Evolutionary conservation across 176 grass and related monocot genomes (phyloP), one percentile per base, ranked within the genome.

Genomic region (Aechmea fasciata): DNA sequence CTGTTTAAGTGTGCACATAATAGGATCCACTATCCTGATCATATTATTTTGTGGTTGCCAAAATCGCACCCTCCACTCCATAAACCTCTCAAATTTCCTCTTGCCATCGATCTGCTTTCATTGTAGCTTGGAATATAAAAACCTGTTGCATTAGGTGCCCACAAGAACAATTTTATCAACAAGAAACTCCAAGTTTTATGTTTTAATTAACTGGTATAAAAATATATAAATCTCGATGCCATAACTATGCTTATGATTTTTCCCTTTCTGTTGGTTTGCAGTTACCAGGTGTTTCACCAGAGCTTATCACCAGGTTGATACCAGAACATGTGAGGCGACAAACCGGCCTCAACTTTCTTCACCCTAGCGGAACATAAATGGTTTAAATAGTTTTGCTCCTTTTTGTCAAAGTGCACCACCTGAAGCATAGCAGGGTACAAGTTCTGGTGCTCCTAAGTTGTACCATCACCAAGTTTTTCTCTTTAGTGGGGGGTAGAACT

Each of bases 321-420:
- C 68, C 68, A 13, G 68, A 70, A 48, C 50, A 66, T 75, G 49
- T 51, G 62, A 75, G 48, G 73, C 62, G 73, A 52, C 73, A 75
- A 53, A 65, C 49, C 41, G 48, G 62, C 9, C 48, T 53, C 15
- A 53, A 33, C 26, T 9, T 52, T 28, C 4, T 17, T 11, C 73
- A 53, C 3, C 49, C 49, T 13, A 49, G 24, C 41, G 73, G 23
- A 23, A 62, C 61, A 52, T 75, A 52, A 17, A 52, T 12, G 13
- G 26, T 14, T 24, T 47, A 14, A 33, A 3, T n/a, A 47, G 26
- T 17, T 47, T 47, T 47, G 13, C 6, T 7, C 8, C 23, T 67
- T 67, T 61, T 61, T 61, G 55, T 18, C 20, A 13, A n/a, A 28
- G 29, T 14, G 33, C 33, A n/a, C 28, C 14, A 47, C 24, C 64